A percentile compares a stretch with the other conserved stretches of the same genome.
phyloP scores from a whole-genome alignment of 139 green algal genomes.

The Trebouxia sp. region DNA sequence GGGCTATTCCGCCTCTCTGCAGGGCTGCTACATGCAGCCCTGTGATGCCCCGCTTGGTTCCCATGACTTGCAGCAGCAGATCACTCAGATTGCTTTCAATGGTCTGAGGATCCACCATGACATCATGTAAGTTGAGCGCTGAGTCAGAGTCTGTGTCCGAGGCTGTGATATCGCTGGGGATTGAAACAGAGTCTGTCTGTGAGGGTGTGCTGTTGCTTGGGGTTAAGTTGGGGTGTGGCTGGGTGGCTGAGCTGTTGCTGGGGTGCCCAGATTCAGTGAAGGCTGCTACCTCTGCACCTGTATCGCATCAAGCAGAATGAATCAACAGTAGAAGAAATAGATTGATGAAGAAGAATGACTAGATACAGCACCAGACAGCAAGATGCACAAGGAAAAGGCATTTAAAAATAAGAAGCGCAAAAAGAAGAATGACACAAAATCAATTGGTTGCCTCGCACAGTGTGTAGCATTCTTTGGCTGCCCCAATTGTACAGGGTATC shows the following conservation, averaged over 20 bases:
- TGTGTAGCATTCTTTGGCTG: too few relatives aligned
- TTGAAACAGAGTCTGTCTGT: background rate
- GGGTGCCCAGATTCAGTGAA: background rate
- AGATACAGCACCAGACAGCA: background rate
- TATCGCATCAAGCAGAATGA: too few relatives aligned
- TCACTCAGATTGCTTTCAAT: conserved; percentile 67
- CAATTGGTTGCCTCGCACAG: too few relatives aligned
- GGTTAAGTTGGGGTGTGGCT: background rate
- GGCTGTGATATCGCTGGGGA: background rate
- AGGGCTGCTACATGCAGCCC: conserved; percentile 63
- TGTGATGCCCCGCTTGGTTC: conserved; percentile 61
- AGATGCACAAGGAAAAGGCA: too few relatives aligned
- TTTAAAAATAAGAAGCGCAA: too few relatives aligned
- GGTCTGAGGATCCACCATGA: conserved; percentile 42
- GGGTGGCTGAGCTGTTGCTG: background rate
- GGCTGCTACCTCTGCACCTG: background rate
- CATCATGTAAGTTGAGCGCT: background rate
- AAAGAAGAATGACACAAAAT: too few relatives aligned
- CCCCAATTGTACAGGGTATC: too few relatives aligned
- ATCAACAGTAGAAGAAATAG: too few relatives aligned
- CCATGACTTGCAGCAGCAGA: conserved; percentile 74
- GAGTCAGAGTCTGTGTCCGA: background rate
- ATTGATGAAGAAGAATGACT: background rate
- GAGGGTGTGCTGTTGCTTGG: background rate
- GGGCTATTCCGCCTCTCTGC: background rate